Base-by-base conservation (phyloP, 169 alveolate genomes). In the Theileria luwenshuni region DNA sequence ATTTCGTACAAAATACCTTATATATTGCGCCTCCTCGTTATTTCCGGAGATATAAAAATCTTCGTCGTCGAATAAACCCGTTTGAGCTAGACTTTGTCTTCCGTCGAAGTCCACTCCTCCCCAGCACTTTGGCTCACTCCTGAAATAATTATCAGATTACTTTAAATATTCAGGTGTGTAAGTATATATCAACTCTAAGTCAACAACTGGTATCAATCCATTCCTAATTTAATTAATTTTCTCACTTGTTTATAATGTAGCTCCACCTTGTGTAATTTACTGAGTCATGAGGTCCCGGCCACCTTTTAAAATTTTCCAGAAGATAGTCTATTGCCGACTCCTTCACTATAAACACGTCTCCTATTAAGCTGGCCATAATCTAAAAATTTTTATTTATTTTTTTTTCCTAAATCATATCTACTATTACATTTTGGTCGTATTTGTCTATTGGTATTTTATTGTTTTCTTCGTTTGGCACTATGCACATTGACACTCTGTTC, bases 251-350 rank as follows among this genome's bases (percentile, higher is more conserved):
- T 33, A 79, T 48, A 6, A 81, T 30, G 17, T 42, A 17, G 23
- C 51, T 70, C 72, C 93, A 88, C 28, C 74, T 58, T 21, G 61
- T 61, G 52, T 88, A 84, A 54, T 83, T 68, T 32, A 84, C 69
- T 19, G 88, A 65, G 54, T 88, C 93, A 51, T 75, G 84, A 25
- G 90, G 90, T 23, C 88, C 91, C 28, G 93, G 93, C 93, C 93
- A 88, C 27, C 71, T 51, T 35, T 80, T 76, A 60, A 71, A 88
- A 63, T 84, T 88, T 41, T 70, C 74, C 67, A 88, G 76, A 23
- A 88, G 83, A 43, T 81, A 72, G 65, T 88, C 93, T 30, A 88
- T 54, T n/a, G 93, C 93, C 38, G 60, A 64, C 63, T 88, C 93
- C 83, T 83, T 85, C 17, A 88, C 83, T 28, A 88, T 63, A 67